phyloP scores from a whole-genome alignment of 1,139 yeast species.

The Protomyces macrosporus region DNA sequence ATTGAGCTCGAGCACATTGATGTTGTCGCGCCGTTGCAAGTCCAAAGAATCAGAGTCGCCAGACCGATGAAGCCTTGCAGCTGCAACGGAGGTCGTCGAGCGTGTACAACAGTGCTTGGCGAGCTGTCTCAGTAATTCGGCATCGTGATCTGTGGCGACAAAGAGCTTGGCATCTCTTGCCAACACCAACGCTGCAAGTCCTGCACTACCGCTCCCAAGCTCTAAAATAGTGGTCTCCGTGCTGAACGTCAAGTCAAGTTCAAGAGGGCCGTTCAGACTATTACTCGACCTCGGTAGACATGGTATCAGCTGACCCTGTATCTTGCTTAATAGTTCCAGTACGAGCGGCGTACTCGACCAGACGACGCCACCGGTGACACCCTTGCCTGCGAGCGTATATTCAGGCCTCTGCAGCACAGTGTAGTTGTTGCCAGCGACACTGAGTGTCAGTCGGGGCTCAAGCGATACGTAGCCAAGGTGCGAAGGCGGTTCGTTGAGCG shows the following conservation, averaged over 20 bases:
- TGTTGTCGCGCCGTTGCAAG: background rate
- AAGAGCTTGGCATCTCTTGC: background rate
- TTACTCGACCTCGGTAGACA: background rate
- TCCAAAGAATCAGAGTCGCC: background rate
- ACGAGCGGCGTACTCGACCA: conserved; percentile 18
- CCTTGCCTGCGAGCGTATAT: conserved; percentile 1
- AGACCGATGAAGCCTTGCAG: no score
- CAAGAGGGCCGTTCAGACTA: no score
- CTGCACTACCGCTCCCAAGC: conserved; percentile 9
- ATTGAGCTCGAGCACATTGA: conserved; percentile 1
- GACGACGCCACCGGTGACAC: conserved; percentile 20
- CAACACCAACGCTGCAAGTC: conserved; percentile 10
- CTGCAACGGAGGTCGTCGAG: no score
- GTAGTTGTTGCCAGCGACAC: background rate
- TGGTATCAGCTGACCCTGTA: background rate
- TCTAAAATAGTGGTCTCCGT: background rate
- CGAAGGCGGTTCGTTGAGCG: background rate
- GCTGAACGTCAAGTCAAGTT: no score
- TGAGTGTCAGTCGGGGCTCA: background rate
- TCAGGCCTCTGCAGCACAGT: conserved; percentile 13
- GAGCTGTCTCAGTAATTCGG: background rate
- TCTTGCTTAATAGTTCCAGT: background rate
- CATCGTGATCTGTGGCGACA: conserved; percentile 16
- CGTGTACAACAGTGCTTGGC: background rate
- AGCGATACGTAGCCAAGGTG: conserved; percentile 10